Evolutionary conservation across 164 flowering plant species (phyloP), one percentile per base, ranked within the genome.

Genomic region (Umbilicus rupestris): DNA sequence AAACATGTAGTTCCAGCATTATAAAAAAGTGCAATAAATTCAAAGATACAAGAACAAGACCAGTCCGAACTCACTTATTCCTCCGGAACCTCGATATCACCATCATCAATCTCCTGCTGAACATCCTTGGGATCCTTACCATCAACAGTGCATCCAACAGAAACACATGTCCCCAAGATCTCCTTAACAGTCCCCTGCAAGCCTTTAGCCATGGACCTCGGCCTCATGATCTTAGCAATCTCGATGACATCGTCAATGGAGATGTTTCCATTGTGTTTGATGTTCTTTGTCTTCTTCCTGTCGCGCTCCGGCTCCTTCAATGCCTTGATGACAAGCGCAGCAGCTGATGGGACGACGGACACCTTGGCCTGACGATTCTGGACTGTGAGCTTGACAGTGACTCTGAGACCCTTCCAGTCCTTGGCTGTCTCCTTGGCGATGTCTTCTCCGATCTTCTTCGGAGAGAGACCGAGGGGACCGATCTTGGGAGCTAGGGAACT

Each of bases 341-440:
- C 85, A 2, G 87, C 87, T 12, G 85, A 83, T 5, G 87, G 87
- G 1, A 83, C 87, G 15, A 83, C 87, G 2, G 85, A 58, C 24
- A 83, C 87, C 68, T 83, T 83, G 11, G 85, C 87, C 71, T 83
- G 87, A 24, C 87, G 78, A 65, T 83, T 83, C 74, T 83, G 85
- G 39, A 83, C 87, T 2, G 87, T 83, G 60, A 83, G 83, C 77
- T 83, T 83, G 46, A 83, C 87, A 28, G 84, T 81, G 8, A 83
- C 87, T 0, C 87, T 74, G 37, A 83, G 76, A 24, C 87, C 87
- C 78, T 83, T 83, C 87, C 87, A 83, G 69, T 83, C 87, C 73
- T 79, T 81, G 73, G 87, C 87, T 3, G 87, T 83, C 66, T 83
- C 87, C 69, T 81, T 83, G 67, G 85, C 85, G 46, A 82, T 82